Evolutionary conservation across 805 yeast species (phyloP).

Genomic region (Metschnikowia kunwiensis): DNA sequence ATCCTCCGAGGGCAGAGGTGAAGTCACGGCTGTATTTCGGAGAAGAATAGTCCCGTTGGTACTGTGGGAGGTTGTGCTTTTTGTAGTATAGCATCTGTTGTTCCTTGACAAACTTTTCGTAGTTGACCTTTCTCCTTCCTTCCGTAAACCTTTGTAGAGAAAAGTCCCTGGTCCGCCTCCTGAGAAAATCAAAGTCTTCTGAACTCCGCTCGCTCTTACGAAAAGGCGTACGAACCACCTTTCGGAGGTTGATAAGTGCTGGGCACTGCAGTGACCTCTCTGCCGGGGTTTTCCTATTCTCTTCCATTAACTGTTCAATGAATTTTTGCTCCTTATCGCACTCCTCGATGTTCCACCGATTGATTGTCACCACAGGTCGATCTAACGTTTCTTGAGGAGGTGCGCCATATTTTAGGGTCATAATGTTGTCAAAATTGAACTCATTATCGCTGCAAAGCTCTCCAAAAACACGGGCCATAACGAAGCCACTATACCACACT

Average conservation of each 20-base stretch:
- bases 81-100: conserved; percentile 25
- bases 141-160: conserved; percentile 25
- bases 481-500: conserved; percentile 38
- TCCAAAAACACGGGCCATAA: conserved; percentile 42
- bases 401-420: conserved; percentile 5
- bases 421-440: conserved; percentile 13
- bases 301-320: conserved; percentile 14
- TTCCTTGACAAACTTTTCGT: conserved; percentile 21
- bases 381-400: conserved; percentile 4
- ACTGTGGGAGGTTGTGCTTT: conserved; percentile 13
- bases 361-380: conserved; percentile 24
- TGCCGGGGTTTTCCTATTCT: not conserved
- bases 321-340: conserved; percentile 29
- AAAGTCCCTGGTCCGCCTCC: conserved; percentile 19
- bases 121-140: conserved; percentile 26
- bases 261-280: not conserved
- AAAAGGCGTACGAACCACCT: conserved; percentile 15
- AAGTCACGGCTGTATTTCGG: conserved; percentile 8
- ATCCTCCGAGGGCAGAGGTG: conserved; percentile 16
- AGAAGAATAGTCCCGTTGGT: conserved; percentile 7
- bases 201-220: conserved; percentile 12
- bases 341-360: conserved; percentile 33
- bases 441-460: conserved; percentile 9
- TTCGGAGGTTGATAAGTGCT: conserved; percentile 14
- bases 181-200: conserved; percentile 13